Evolutionary conservation across 2,329 filamentous ascomycete species (phyloP), one percentile per base, ranked within the genome.

Genomic region (Penicillium rolfsii): DNA sequence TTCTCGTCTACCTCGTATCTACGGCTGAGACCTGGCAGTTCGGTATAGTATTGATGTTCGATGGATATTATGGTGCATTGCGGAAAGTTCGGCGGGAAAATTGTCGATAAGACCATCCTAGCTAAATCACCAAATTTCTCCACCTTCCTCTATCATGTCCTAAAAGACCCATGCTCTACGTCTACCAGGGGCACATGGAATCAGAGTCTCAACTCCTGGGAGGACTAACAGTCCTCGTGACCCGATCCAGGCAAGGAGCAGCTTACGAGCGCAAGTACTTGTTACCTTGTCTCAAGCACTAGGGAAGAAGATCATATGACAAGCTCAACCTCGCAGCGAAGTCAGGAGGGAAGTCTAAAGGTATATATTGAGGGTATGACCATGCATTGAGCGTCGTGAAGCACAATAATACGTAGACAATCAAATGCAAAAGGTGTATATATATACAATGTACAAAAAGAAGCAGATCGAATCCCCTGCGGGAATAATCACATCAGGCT

Each of bases 401-500:
- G 26, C 56, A 65, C 59, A 64, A 4, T 36, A 48, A 55, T 22
- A 52, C 35, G 57, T 52, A 16, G 16, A 35, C 2, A 52, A 52
- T n/a, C 28, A 48, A 48, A 49, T 50, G 55, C 49, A 24, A 58
- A 57, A 56, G 53, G 50, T 62, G 52, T 59, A 68, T 68, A 65
- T 68, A 65, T 67, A 58, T 67, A 68, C 61, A 68, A 58, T 65
- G 45, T 63, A 64, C 59, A 65, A 43, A 38, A 52, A 40, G 28
- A 33, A 12, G 35, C 48, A 22, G 43, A 16, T 16, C 6, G 9
- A 28, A 5, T 19, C 4, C n/a, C n/a, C 16, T 24, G 28, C 16
- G 16, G 33, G 46, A 24, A 14, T 38, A 49, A 65, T 78, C 69
- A 97, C 95, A 98, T 98, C 77, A 99, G 82, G 78, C 93, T 98